Evolutionary conservation across 768 basidiomycete species (phyloP).

Genomic region (Mycena capillaripes): DNA sequence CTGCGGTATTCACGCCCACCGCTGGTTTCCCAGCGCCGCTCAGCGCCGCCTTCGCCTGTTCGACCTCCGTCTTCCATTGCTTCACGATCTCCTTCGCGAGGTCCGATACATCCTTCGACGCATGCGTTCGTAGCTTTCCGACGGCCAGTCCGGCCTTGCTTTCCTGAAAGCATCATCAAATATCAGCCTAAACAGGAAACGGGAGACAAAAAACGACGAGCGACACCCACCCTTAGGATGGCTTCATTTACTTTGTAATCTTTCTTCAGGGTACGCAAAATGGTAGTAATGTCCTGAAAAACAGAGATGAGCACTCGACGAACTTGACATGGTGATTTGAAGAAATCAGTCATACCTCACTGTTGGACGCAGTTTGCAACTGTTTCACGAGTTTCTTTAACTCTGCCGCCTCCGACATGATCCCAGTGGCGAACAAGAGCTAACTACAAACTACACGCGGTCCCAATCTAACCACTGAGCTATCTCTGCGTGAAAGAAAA

Average conservation of each 20-base stretch:
- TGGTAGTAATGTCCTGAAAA: conserved; percentile 71
- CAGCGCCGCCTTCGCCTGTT: conserved; percentile 66
- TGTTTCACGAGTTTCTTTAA: conserved; percentile 87
- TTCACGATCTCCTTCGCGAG: conserved; percentile 92
- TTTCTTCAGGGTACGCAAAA: conserved; percentile 75
- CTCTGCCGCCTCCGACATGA: conserved; percentile 69
- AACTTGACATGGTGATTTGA: conserved; percentile 54
- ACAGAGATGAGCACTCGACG: conserved; percentile 47
- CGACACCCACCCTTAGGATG: conserved; percentile 77
- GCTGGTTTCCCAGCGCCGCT: conserved; percentile 42
- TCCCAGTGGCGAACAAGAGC: conserved; percentile 43
- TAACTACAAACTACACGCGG: conserved; percentile 51
- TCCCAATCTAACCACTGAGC: conserved; percentile 28
- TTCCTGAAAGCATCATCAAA: conserved; percentile 66
- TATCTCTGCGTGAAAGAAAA: conserved; percentile 22
- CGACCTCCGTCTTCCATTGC: conserved; percentile 92
- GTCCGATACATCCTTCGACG: conserved; percentile 80
- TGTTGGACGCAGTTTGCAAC: conserved; percentile 73
- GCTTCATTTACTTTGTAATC: conserved; percentile 79
- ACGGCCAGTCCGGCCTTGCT: conserved; percentile 94
- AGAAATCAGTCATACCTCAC: conserved; percentile 64
- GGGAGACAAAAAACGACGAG: conserved; percentile 50
- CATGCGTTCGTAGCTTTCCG: conserved; percentile 86
- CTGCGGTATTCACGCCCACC: conserved; percentile 39
- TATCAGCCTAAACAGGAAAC: conserved; percentile 41